Percentiles rank a stretch among this genome's conserved stretches.
These are phyloP conservation scores for Claviceps purpurea DNA, from an alignment of 2,329 filamentous ascomycete genomes.

Conservation along the genomic window DNA sequence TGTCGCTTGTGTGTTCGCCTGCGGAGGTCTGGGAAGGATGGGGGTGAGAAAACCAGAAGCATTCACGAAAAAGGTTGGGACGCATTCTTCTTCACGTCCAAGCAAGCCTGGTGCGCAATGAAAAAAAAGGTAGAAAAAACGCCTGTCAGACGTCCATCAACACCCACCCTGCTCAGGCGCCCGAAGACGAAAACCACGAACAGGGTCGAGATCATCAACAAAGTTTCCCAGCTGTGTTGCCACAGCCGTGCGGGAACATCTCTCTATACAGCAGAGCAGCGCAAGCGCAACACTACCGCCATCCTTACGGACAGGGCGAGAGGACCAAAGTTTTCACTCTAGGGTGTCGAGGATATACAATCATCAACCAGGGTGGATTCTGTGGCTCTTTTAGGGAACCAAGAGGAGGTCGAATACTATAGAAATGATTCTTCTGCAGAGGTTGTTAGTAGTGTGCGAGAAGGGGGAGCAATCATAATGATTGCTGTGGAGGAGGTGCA, in stretches of 20 bases:
- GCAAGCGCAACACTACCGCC: conserved; percentile 29
- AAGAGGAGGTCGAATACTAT: conserved; percentile 91
- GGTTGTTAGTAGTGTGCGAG: conserved; percentile 10
- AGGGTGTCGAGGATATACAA: conserved; percentile 69
- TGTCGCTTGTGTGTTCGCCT: too few species aligned
- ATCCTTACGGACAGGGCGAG: conserved; percentile 48
- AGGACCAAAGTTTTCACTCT: conserved; percentile 64
- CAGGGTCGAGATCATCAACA: conserved; percentile 83
- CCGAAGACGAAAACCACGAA: conserved; percentile 56
- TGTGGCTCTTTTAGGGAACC: conserved; percentile 87
- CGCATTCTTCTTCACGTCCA: conserved; percentile 37
- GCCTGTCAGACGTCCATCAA: conserved; percentile 84
- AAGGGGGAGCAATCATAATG: not conserved
- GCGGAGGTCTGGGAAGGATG: too few species aligned
- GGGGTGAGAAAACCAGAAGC: too few species aligned
- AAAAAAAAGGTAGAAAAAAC: conserved; percentile 46
- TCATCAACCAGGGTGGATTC: conserved; percentile 95
- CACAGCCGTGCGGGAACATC: conserved; percentile 28
- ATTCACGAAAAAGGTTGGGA: too few species aligned
- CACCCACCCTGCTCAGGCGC: conserved; percentile 66
- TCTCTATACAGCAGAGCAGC: conserved; percentile 56
- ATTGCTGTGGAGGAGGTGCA: conserved; percentile 7
- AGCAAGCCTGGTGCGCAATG: conserved; percentile 35
- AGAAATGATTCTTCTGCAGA: conserved; percentile 78
- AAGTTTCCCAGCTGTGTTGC: conserved; percentile 7